Evolutionary conservation across 2,329 filamentous ascomycete genomes (phyloP).

Genomic region (Conoideocrella luteorostrata): DNA sequence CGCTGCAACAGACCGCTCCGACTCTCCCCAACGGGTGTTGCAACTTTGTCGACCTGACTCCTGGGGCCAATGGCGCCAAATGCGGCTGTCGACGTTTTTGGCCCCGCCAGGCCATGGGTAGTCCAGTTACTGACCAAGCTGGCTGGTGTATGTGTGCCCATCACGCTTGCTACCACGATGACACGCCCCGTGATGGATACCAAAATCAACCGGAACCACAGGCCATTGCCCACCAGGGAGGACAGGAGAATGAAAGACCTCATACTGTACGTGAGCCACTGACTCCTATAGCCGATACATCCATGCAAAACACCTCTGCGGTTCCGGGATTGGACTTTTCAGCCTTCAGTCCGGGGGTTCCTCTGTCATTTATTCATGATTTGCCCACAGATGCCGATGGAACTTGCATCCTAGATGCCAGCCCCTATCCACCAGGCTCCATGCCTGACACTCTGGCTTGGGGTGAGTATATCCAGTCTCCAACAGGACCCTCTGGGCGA

Average conservation of each 20-base stretch:
- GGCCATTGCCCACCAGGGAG: constrained; percentile 16
- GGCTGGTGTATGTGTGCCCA: constrained; percentile 58
- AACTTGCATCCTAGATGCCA: constrained; percentile 18
- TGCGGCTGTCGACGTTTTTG: constrained; percentile 59
- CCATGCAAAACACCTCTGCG: constrained; percentile 31
- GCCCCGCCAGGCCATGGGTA: constrained; percentile 34
- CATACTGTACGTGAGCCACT: constrained; percentile 42
- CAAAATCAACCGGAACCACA: constrained; percentile 16
- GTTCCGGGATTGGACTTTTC: constrained; percentile 36
- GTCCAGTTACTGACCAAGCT: constrained; percentile 34
- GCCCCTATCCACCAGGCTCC: constrained; percentile 30
- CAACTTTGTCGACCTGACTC: constrained; percentile 50
- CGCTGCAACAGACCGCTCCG: constrained; percentile 19
- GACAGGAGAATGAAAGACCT: constrained; percentile 49
- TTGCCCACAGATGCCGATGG: constrained; percentile 20
- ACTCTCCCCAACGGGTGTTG: constrained; percentile 46
- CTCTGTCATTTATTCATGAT: constrained; percentile 29
- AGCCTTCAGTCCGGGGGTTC: constrained; percentile 24
- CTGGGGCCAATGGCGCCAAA: constrained; percentile 43
- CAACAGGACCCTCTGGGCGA: constrained; percentile 17
- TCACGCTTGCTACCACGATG: constrained; percentile 56
- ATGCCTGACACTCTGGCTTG: constrained; percentile 53
- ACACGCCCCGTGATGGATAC: constrained; percentile 23
- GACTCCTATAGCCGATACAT: constrained; percentile 46
- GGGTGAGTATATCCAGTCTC: constrained; percentile 36